Percentiles rank a stretch among this genome's conserved stretches.
Evolutionary conservation across 202 grass and related monocot species (phyloP).

Genomic region (Digitaria exilis): DNA sequence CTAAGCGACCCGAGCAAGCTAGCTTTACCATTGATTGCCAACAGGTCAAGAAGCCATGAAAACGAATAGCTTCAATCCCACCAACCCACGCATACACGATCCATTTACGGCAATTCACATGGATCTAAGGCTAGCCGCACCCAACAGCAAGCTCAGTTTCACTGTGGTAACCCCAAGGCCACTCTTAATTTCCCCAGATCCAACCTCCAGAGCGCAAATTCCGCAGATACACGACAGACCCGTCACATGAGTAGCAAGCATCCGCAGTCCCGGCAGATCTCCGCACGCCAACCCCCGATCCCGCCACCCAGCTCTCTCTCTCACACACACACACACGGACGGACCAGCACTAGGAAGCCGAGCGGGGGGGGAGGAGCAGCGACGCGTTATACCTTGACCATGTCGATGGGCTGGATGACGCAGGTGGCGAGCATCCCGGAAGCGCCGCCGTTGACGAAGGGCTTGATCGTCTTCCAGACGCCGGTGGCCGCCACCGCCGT

Average conservation of each 20-base stretch:
- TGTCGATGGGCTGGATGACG: conserved; percentile 97
- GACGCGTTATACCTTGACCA: conserved; percentile 75
- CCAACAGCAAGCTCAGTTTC: not conserved
- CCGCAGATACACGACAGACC: not conserved
- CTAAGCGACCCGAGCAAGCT: not conserved
- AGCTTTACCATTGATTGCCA: not conserved
- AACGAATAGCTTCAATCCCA: not conserved
- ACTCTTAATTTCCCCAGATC: conserved; percentile 24
- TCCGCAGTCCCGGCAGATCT: conserved; percentile 23
- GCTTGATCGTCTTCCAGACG: conserved; percentile 89
- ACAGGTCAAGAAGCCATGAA: not conserved
- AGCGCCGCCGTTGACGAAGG: conserved; percentile 91
- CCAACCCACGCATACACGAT: not conserved
- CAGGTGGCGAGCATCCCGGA: conserved; percentile 98
- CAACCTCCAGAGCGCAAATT: not conserved
- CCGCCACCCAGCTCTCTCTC: not conserved
- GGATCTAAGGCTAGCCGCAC: conserved; percentile 20
- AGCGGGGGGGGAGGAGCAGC: not conserved
- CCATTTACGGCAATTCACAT: not conserved
- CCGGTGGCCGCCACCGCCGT: conserved; percentile 48
- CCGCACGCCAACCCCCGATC: not conserved
- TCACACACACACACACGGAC: not conserved
- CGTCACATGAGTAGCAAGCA: not conserved
- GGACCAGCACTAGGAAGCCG: not conserved
- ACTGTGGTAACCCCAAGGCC: not conserved